phyloP scores from a whole-genome alignment of 2,329 filamentous ascomycete genomes.

The Beauveria sp. region DNA sequence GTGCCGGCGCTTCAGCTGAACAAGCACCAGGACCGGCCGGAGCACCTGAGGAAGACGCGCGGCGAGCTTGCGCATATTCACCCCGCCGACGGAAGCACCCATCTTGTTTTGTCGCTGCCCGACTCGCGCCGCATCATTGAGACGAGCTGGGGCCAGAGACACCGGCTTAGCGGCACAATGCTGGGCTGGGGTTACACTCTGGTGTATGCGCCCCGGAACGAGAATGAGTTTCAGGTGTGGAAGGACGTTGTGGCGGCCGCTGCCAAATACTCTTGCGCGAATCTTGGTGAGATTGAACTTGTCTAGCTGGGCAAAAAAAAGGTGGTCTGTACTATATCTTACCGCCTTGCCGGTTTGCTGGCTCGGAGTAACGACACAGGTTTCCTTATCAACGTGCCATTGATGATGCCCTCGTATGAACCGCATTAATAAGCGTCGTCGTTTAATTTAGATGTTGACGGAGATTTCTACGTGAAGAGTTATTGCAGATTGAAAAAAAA shows the following conservation, averaged over 20 bases:
- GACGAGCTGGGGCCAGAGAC: conserved; percentile 32
- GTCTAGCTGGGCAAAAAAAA: neutral
- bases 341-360: too few relatives aligned
- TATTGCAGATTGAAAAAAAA: too few relatives aligned
- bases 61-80: conserved; percentile 31
- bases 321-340: too few relatives aligned
- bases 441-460: too few relatives aligned
- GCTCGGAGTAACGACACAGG: too few relatives aligned
- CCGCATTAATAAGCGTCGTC: too few relatives aligned
- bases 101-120: conserved; percentile 27
- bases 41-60: conserved; percentile 9
- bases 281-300: neutral
- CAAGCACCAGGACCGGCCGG: neutral
- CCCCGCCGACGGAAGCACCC: conserved; percentile 27
- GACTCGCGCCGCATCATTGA: conserved; percentile 28
- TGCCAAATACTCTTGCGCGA: conserved; percentile 13
- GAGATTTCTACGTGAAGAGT: too few relatives aligned
- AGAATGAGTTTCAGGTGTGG: conserved; percentile 15
- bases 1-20: conserved; percentile 16
- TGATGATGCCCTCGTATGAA: too few relatives aligned
- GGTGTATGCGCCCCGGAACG: conserved; percentile 15
- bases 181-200: conserved; percentile 17
- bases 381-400: too few relatives aligned
- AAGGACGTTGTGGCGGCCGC: conserved; percentile 14
- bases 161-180: conserved; percentile 20